Evolutionary conservation across 352 stramenopile genomes (phyloP).

Genomic region (Phytophthora pinifolia): DNA sequence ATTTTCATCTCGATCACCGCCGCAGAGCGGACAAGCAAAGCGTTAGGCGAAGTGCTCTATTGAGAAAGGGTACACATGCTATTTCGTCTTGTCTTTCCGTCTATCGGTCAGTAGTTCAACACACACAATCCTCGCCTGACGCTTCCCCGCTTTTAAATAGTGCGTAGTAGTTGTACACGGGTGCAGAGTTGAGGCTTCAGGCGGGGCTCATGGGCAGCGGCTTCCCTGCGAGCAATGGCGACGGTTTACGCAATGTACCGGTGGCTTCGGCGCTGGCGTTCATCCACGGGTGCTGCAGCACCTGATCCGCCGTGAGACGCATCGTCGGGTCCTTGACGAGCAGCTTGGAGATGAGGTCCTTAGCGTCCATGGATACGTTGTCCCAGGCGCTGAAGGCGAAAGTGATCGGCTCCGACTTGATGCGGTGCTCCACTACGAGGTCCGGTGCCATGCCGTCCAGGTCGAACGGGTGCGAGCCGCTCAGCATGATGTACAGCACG

Average conservation of each 20-base stretch:
- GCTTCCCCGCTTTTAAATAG: conserved; percentile 28
- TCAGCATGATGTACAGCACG: conserved; percentile 95
- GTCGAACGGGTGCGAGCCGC: conserved; percentile 92
- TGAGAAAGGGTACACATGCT: conserved; percentile 15
- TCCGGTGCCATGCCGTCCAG: conserved; percentile 84
- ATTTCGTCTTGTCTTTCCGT: too few species aligned
- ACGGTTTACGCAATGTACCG: conserved; percentile 12
- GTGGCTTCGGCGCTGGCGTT: conserved; percentile 17
- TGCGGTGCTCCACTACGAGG: conserved; percentile 79
- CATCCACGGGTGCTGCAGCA: conserved; percentile 93
- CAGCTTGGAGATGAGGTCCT: conserved; percentile 89
- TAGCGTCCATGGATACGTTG: conserved; percentile 85
- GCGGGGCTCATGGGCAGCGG: conserved; percentile 25
- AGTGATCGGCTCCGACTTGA: conserved; percentile 55
- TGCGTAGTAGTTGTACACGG: conserved; percentile 24
- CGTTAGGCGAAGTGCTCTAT: conserved; percentile 6
- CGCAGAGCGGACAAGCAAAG: neutral
- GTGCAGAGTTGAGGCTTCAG: conserved; percentile 8
- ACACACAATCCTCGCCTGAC: conserved; percentile 17
- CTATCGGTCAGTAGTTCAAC: conserved; percentile 16
- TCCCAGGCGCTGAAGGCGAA: conserved; percentile 55
- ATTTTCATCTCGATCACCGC: too few species aligned
- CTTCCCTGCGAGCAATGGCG: conserved; percentile 27
- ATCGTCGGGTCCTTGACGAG: conserved; percentile 83
- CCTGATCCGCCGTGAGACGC: conserved; percentile 86